Percentiles rank a stretch among this genome's conserved stretches.
Evolutionary conservation across 2,329 filamentous ascomycete species (phyloP).

Genomic region (Monosporascus sp.): DNA sequence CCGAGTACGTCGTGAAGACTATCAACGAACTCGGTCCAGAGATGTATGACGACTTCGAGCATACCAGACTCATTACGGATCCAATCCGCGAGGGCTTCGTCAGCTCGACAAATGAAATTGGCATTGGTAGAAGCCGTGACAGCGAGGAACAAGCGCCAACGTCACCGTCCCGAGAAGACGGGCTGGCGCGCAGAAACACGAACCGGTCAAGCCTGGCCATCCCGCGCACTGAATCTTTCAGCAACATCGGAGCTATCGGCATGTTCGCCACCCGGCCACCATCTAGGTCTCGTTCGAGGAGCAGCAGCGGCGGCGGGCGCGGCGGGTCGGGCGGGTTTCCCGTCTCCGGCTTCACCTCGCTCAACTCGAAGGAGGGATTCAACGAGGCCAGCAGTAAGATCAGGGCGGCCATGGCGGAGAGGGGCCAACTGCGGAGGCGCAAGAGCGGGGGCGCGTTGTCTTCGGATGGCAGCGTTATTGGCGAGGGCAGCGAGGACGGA

Average conservation of each 20-base stretch:
- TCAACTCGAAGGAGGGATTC: slow-evolving; percentile 66
- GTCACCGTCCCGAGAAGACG: slow-evolving; percentile 16
- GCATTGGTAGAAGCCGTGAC: slow-evolving; percentile 13
- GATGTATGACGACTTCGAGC: slow-evolving; percentile 94
- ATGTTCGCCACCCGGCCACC: slow-evolving; percentile 86
- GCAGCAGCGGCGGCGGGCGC: slow-evolving; percentile 46
- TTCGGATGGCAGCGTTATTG: slow-evolving; percentile 11
- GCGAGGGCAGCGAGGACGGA: slow-evolving; percentile 1
- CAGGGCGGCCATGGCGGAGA: slow-evolving; percentile 74
- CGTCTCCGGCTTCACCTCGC: slow-evolving; percentile 63
- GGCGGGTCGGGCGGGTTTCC: slow-evolving; percentile 59
- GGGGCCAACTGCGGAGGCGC: slow-evolving; percentile 58
- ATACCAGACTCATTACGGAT: slow-evolving; percentile 63
- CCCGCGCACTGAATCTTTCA: slow-evolving; percentile 89
- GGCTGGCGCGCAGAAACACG: slow-evolving; percentile 44
- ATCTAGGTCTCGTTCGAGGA: slow-evolving; percentile 61
- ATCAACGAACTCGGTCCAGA: slow-evolving; percentile 96
- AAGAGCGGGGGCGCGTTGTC: slow-evolving; percentile 36
- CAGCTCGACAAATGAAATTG: slow-evolving; percentile 26
- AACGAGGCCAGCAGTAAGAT: slow-evolving; percentile 83
- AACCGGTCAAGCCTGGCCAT: slow-evolving; percentile 49
- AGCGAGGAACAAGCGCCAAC: slow-evolving; percentile 18
- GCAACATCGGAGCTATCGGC: slow-evolving; percentile 79
- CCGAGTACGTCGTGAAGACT: slow-evolving; percentile 77
- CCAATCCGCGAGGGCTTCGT: slow-evolving; percentile 32